Conservation (phyloP, 371 early-diverging fungal species). For the Syncephalastrum sp. region DNA sequence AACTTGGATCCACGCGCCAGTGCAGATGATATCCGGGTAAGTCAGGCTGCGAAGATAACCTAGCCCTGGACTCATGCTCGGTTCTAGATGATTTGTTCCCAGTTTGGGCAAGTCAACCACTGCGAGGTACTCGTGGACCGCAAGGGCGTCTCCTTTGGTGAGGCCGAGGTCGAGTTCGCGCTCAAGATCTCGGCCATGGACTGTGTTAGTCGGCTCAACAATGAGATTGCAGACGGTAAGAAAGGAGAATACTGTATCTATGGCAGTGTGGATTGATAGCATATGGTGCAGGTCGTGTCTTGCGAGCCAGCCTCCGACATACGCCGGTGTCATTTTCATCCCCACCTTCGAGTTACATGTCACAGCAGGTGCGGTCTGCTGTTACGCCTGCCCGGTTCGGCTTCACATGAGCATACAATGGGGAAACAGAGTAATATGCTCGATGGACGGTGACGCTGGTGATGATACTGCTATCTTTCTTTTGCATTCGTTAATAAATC, state of each 20-base stretch:
- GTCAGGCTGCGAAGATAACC: not conserved
- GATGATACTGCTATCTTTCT: too few relatives aligned
- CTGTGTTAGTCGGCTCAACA: constrained; percentile 41
- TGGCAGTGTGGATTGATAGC: not conserved
- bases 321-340: constrained; percentile 4
- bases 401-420: constrained; percentile 7
- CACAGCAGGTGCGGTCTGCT: constrained; percentile 10
- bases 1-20: constrained; percentile 56
- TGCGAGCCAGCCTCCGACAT: constrained; percentile 34
- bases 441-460: too few relatives aligned
- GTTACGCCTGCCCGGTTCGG: constrained; percentile 11
- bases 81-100: constrained; percentile 27
- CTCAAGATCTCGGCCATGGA: constrained; percentile 35
- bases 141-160: constrained; percentile 41
- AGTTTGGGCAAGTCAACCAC: constrained; percentile 37
- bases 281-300: constrained; percentile 19
- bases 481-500: too few relatives aligned
- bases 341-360: constrained; percentile 4
- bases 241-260: not conserved
- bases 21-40: constrained; percentile 59
- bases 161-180: constrained; percentile 49
- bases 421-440: too few relatives aligned
- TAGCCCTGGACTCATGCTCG: not conserved
- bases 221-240: constrained; percentile 45
- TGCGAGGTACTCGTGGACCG: constrained; percentile 42